Evolutionary conservation across 257 asterid genomes (phyloP), one percentile per base, ranked within the genome.

Genomic region (Nemophila menziesii): DNA sequence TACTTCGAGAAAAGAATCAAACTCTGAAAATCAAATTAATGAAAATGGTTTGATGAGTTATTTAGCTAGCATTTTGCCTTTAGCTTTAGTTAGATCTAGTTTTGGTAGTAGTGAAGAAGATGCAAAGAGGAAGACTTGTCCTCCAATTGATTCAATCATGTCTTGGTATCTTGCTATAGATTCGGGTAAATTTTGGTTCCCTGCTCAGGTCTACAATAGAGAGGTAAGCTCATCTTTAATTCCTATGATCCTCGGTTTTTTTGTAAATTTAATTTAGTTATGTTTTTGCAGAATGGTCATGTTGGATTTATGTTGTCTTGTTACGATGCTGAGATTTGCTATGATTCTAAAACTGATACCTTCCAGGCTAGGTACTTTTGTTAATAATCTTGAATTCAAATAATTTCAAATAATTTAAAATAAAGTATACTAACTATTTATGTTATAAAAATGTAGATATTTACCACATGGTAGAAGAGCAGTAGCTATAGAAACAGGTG

Each of bases 131-230:
- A 65, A 41, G 22, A 16, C 24, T 55, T 72, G 58, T 33, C 63
- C 71, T 55, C 81, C 74, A 15, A 72, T 58, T 50, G 82, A 79
- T 66, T 82, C 93, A 4, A 38, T 74, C 26, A 82, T 82, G 93
- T 62, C 67, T 54, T 64, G 64, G 73, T 86, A 69, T 69, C 60
- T 71, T 60, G 92, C 94, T 48, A 82, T 86, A 34, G 79, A 82
- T 60, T 67, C 90, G 26, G 96, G 96, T 39, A 57, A 54, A 20
- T 82, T 82, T 54, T 71, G 90, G 78, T 82, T 86, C 47, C 94
- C 94, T 41, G 94, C 94, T 3, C 96, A 86, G 70, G 93, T 86
- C 40, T 86, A 76, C 29, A 86, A 86, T 48, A 86, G 96, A 1
- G 96, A 85, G 93, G 95, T 83, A 53, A 8, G 12, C 1, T 5